These are phyloP conservation scores for Sugiyamaella boreocaroliniensis DNA, from an alignment of 805 yeast genomes.

Conservation along the genomic window DNA sequence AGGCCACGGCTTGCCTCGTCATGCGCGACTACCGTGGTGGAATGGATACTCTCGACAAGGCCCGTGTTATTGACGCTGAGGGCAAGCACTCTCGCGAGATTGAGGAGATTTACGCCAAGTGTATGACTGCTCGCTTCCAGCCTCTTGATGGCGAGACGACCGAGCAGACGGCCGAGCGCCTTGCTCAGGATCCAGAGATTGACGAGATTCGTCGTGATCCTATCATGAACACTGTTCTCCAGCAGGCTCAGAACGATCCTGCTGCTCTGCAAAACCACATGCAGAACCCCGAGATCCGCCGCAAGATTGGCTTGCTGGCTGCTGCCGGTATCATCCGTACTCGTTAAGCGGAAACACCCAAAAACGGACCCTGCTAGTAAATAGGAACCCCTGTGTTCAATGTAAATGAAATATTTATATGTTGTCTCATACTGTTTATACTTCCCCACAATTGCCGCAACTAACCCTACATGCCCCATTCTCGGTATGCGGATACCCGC, in stretches of 20 bases:
- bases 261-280: conserved; percentile 96
- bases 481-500: too few relatives aligned
- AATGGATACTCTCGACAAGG: conserved; percentile 71
- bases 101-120: conserved; percentile 73
- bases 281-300: conserved; percentile 89
- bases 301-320: conserved; percentile 79
- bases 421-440: too few relatives aligned
- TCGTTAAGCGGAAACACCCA: conserved; percentile 38
- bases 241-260: conserved; percentile 91
- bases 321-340: conserved; percentile 97
- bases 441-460: too few relatives aligned
- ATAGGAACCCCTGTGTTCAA: neutral
- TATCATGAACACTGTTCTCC: conserved; percentile 89
- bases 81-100: conserved; percentile 63
- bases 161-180: conserved; percentile 89
- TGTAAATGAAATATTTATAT: neutral
- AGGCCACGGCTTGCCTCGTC: conserved; percentile 89
- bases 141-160: conserved; percentile 84
- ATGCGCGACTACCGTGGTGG: conserved; percentile 80
- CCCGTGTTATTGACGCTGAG: conserved; percentile 67
- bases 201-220: conserved; percentile 86
- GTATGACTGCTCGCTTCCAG: conserved; percentile 67
- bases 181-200: conserved; percentile 89
- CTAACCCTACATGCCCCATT: too few relatives aligned
- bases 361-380: too few relatives aligned